These are phyloP conservation scores for Exophiala calicioides DNA, from an alignment of 2,329 filamentous ascomycete genomes.

Conservation along the genomic window DNA sequence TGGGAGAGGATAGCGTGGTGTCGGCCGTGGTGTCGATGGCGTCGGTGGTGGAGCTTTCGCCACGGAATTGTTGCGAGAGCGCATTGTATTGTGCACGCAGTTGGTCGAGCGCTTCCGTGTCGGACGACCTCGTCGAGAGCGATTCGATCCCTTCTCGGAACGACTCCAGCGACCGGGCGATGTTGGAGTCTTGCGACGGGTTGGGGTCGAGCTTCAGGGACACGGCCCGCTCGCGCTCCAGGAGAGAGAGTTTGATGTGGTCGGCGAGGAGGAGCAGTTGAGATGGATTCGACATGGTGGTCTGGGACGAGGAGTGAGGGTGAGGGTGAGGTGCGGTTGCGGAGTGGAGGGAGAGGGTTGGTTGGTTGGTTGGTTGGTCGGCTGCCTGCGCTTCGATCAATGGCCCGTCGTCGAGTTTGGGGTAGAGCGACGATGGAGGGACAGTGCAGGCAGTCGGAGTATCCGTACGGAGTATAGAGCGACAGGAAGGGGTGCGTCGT, in stretches of 20 bases:
- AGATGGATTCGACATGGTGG: slow-evolving; percentile 56
- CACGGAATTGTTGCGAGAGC: slow-evolving; percentile 77
- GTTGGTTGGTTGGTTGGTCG: not conserved
- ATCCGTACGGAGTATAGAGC: no score
- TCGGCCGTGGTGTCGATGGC: no score
- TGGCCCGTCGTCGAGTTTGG: no score
- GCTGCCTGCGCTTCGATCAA: no score
- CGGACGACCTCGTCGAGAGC: slow-evolving; percentile 53
- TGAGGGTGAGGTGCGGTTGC: slow-evolving; percentile 5
- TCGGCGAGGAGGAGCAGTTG: slow-evolving; percentile 93
- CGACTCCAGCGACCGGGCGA: slow-evolving; percentile 83
- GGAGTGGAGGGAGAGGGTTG: not conserved
- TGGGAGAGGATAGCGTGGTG: slow-evolving; percentile 59
- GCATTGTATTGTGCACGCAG: slow-evolving; percentile 75
- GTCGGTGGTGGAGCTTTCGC: slow-evolving; percentile 57
- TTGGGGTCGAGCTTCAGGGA: slow-evolving; percentile 76
- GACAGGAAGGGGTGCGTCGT: no score
- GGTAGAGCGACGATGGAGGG: no score
- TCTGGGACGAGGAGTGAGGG: no score
- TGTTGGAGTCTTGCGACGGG: slow-evolving; percentile 77
- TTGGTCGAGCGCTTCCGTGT: slow-evolving; percentile 47
- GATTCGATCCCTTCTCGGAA: slow-evolving; percentile 76
- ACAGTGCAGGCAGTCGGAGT: no score
- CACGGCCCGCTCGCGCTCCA: slow-evolving; percentile 85
- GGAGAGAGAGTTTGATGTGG: slow-evolving; percentile 92